Conservation (phyloP, 257 asterid genomes). For the Solanum paucissectum region DNA sequence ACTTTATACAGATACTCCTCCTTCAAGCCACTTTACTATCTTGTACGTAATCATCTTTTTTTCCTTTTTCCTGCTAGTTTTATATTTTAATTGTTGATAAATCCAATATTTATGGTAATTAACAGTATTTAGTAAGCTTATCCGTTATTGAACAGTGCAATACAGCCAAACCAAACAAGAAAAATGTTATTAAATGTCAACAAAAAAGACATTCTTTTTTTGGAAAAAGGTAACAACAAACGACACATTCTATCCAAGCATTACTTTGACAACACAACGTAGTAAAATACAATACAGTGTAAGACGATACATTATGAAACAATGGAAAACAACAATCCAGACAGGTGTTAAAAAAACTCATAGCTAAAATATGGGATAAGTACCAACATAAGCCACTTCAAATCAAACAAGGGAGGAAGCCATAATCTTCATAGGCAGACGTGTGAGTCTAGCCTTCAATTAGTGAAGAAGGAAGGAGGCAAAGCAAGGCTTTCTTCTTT, state of each 20-base stretch:
- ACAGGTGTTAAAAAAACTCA: background rate
- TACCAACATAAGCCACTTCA: background rate
- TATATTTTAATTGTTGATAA: background rate
- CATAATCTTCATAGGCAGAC: no score
- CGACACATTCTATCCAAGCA: background rate
- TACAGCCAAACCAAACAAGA: background rate
- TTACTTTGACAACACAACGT: background rate
- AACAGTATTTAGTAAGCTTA: background rate
- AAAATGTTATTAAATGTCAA: background rate
- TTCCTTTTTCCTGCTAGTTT: background rate
- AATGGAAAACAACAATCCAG: background rate
- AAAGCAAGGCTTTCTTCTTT: no score
- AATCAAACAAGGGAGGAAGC: no score
- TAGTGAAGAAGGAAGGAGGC: no score
- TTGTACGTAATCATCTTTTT: background rate
- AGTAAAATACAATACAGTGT: background rate
- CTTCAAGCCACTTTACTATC: background rate
- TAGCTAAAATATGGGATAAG: background rate
- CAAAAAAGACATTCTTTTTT: background rate
- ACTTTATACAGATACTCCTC: background rate
- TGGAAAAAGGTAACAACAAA: background rate
- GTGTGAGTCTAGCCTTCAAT: no score
- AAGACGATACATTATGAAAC: background rate
- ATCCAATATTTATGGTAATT: background rate
- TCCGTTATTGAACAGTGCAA: background rate